Conservation (phyloP, 192 early-diverging fungal species). For the Dispira simplex region DNA sequence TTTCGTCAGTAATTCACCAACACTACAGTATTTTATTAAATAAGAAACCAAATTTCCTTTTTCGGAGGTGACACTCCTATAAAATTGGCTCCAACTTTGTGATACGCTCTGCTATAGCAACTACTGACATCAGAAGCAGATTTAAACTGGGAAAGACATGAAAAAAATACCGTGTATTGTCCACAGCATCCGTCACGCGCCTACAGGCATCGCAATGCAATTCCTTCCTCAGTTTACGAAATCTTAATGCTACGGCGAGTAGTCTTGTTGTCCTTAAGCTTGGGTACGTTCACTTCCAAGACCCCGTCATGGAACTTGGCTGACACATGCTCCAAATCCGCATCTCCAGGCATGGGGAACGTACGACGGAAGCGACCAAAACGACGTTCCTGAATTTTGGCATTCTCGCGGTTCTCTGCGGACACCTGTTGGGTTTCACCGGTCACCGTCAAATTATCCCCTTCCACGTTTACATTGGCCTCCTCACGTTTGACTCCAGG, state of each 20-base stretch:
- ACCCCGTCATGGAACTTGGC: constrained; percentile 1
- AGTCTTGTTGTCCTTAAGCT: not conserved
- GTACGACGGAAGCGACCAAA: constrained; percentile 6
- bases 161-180: too few relatives aligned
- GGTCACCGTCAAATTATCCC: not conserved
- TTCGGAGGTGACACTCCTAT: too few relatives aligned
- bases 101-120: too few relatives aligned
- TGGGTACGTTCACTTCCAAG: constrained; percentile 1
- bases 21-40: too few relatives aligned
- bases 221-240: not conserved
- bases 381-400: constrained; percentile 1
- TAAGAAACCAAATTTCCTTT: too few relatives aligned
- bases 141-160: too few relatives aligned
- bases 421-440: not conserved
- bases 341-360: not conserved
- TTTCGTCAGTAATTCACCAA: too few relatives aligned
- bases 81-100: too few relatives aligned
- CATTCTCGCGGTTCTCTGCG: not conserved
- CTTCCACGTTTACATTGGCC: not conserved
- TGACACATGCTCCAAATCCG: not conserved
- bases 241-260: not conserved
- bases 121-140: too few relatives aligned
- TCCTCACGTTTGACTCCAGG: not conserved
- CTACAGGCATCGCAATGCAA: not conserved
- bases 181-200: too few relatives aligned